Conservation (phyloP, 1,284 basidiomycete species). For the Polyporus tsugae region DNA sequence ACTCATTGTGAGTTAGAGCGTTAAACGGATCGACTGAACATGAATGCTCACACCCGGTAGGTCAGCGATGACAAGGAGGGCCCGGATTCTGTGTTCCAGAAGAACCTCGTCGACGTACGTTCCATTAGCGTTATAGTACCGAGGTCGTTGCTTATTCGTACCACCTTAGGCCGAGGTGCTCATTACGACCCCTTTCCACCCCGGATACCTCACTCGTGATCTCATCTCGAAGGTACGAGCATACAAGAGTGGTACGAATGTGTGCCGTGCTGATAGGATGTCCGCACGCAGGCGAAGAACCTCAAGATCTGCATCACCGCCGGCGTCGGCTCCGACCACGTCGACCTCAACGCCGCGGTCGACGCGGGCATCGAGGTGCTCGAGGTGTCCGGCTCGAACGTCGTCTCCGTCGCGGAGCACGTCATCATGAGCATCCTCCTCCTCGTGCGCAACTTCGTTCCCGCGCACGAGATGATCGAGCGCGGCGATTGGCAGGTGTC, state of each 20-base stretch:
- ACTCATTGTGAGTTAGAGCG: slow-evolving; percentile 58
- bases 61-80: slow-evolving; percentile 92
- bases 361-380: slow-evolving; percentile 78
- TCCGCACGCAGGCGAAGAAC: slow-evolving; percentile 75
- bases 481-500: slow-evolving; percentile 89
- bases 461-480: slow-evolving; percentile 88
- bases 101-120: slow-evolving; percentile 85
- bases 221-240: slow-evolving; percentile 57
- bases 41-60: slow-evolving; percentile 45
- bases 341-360: slow-evolving; percentile 91
- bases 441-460: slow-evolving; percentile 88
- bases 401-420: slow-evolving; percentile 93
- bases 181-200: slow-evolving; percentile 95
- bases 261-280: neutral
- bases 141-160: slow-evolving; percentile 1
- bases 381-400: slow-evolving; percentile 61
- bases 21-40: slow-evolving; percentile 8
- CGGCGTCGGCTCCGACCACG: slow-evolving; percentile 94
- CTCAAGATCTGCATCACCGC: slow-evolving; percentile 94
- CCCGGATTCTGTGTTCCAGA: slow-evolving; percentile 85
- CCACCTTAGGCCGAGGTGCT: slow-evolving; percentile 66
- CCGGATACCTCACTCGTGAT: slow-evolving; percentile 88
- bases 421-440: slow-evolving; percentile 87
- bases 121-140: neutral
- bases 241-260: neutral